phyloP scores from a whole-genome alignment of 2,329 filamentous ascomycete species.

The Raffaelea albimanens region DNA sequence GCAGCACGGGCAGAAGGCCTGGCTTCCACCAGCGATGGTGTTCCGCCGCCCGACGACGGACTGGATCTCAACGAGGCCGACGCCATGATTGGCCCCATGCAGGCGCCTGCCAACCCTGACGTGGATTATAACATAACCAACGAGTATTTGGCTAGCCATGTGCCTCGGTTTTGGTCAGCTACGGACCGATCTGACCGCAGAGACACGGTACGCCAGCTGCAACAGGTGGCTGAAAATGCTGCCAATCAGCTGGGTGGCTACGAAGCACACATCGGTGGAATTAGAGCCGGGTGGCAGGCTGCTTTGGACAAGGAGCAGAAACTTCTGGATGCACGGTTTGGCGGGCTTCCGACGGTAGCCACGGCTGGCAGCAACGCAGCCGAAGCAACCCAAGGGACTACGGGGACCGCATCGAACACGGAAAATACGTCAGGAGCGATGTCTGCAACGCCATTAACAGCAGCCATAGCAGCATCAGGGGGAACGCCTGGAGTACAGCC shows the following conservation, averaged over 20 bases:
- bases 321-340: slow-evolving; percentile 13
- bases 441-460: too few relatives aligned
- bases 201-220: slow-evolving; percentile 11
- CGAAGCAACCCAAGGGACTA: background rate
- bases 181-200: slow-evolving; percentile 3
- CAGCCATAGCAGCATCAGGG: background rate
- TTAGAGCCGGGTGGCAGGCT: slow-evolving; percentile 11
- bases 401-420: background rate
- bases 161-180: slow-evolving; percentile 5
- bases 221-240: slow-evolving; percentile 13
- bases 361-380: background rate
- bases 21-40: background rate
- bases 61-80: slow-evolving; percentile 13
- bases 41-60: background rate
- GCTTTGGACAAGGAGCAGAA: slow-evolving; percentile 18
- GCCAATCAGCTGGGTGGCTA: slow-evolving; percentile 15
- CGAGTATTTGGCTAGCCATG: slow-evolving; percentile 3
- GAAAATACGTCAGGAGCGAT: too few relatives aligned
- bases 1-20: slow-evolving; percentile 11
- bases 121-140: slow-evolving; percentile 16
- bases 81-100: slow-evolving; percentile 19
- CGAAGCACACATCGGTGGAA: slow-evolving; percentile 14
- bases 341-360: slow-evolving; percentile 10
- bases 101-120: slow-evolving; percentile 11
- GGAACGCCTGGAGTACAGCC: too few relatives aligned